Conservation (phyloP, 805 yeast genomes). For the Peterozyma xylosa region DNA sequence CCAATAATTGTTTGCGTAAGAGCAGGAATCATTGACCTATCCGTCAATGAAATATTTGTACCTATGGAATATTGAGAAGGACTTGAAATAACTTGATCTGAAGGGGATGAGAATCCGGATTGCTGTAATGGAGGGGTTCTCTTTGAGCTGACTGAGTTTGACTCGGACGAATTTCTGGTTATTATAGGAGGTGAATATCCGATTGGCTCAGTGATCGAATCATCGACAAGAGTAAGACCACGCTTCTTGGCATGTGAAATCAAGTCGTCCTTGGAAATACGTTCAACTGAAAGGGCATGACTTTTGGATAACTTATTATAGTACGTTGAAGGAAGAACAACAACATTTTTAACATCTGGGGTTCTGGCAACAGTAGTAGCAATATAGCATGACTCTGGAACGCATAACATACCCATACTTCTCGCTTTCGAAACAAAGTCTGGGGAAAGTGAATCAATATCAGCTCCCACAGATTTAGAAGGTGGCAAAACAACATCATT, state of each 20-base stretch:
- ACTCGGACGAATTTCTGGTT: neutral
- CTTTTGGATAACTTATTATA: slow-evolving; percentile 49
- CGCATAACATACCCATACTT: slow-evolving; percentile 38
- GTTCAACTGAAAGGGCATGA: slow-evolving; percentile 33
- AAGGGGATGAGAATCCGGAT: neutral
- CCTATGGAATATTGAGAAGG: slow-evolving; percentile 30
- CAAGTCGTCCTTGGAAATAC: slow-evolving; percentile 36
- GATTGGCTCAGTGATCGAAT: slow-evolving; percentile 5
- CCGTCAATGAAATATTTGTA: slow-evolving; percentile 59
- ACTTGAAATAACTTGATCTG: slow-evolving; percentile 2
- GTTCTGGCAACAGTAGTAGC: slow-evolving; percentile 52
- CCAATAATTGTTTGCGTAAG: slow-evolving; percentile 92
- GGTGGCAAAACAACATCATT: slow-evolving; percentile 1
- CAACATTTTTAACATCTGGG: slow-evolving; percentile 50
- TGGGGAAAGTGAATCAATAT: slow-evolving; percentile 4
- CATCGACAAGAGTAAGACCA: slow-evolving; percentile 28
- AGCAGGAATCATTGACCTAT: slow-evolving; percentile 71
- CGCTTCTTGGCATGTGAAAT: slow-evolving; percentile 39
- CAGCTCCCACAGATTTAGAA: neutral
- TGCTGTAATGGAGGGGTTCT: neutral
- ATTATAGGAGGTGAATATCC: neutral
- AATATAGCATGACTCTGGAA: slow-evolving; percentile 53
- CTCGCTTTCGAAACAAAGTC: slow-evolving; percentile 32
- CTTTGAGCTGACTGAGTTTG: neutral
- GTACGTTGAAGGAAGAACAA: slow-evolving; percentile 57